These are phyloP conservation scores for Camellia oleifera DNA, from an alignment of 179 eudicot genomes.

Conservation along the genomic window DNA sequence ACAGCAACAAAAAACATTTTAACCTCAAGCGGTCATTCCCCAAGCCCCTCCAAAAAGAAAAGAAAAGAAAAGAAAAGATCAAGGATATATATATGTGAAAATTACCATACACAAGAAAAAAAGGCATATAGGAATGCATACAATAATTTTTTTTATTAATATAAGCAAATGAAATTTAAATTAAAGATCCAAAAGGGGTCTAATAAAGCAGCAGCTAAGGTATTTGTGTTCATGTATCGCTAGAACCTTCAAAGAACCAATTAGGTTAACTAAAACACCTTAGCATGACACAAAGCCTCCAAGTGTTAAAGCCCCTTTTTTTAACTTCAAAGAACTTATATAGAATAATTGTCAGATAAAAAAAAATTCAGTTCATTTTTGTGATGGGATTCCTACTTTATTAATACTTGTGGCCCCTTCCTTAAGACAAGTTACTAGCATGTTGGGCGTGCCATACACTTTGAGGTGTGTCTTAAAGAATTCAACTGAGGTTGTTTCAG, in stretches of 20 bases:
- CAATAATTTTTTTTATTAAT: too few species aligned
- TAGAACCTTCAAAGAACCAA: neutral
- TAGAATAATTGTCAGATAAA: neutral
- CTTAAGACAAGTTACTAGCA: conserved; percentile 1
- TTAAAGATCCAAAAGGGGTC: too few species aligned
- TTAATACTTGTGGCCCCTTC: neutral
- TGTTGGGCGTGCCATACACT: neutral
- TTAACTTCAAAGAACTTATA: neutral
- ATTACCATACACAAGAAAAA: too few species aligned
- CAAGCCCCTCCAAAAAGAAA: too few species aligned
- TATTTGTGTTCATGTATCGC: neutral
- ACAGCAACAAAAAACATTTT: neutral
- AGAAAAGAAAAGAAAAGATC: too few species aligned
- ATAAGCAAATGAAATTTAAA: too few species aligned
- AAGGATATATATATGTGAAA: too few species aligned
- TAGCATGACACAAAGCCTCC: neutral
- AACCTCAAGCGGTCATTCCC: too few species aligned
- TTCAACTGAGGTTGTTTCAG: neutral
- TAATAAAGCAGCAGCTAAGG: neutral
- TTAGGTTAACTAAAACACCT: neutral
- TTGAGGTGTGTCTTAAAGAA: neutral
- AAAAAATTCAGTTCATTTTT: neutral
- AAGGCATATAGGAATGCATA: too few species aligned
- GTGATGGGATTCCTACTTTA: neutral
- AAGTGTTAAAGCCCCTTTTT: neutral